phyloP scores from a whole-genome alignment of 2,329 filamentous ascomycete genomes.

The Botryotinia convoluta region DNA sequence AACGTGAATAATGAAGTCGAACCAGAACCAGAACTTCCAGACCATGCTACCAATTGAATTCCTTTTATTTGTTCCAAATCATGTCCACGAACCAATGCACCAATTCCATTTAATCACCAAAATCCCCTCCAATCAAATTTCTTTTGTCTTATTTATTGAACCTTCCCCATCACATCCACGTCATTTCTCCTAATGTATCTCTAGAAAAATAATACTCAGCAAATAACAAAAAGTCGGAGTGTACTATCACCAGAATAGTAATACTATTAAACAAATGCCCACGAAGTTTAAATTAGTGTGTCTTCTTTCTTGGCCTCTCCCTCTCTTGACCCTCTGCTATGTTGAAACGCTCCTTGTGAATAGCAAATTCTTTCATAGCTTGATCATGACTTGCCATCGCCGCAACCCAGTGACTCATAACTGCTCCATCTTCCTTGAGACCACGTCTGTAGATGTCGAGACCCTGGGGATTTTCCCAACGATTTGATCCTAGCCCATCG shows the following conservation, averaged over 20 bases:
- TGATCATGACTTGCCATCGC: conserved; percentile 59
- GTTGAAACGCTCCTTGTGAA: conserved; percentile 45
- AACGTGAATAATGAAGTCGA: conserved; percentile 6
- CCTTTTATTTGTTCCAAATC: neutral
- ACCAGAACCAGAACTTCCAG: conserved; percentile 4
- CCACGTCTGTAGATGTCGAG: conserved; percentile 58
- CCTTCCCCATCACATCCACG: neutral
- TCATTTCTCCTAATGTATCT: neutral
- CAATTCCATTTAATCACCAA: conserved; percentile 1
- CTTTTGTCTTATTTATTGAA: neutral
- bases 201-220: conserved; percentile 13
- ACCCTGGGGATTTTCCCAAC: conserved; percentile 46
- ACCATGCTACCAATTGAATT: neutral
- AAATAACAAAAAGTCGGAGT: conserved; percentile 3
- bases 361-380: conserved; percentile 57
- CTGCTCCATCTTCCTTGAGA: conserved; percentile 62
- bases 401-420: conserved; percentile 58
- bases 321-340: conserved; percentile 38
- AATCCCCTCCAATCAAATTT: neutral
- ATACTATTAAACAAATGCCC: neutral
- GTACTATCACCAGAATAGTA: conserved; percentile 6
- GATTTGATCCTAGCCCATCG: conserved; percentile 36
- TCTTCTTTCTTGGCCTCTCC: conserved; percentile 24
- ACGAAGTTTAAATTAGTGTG: neutral
- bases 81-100: neutral